Percentiles rank a stretch among this genome's conserved stretches.
Conservation (phyloP, 352 stramenopile species). For the Phytophthora fragariaefolia region DNA sequence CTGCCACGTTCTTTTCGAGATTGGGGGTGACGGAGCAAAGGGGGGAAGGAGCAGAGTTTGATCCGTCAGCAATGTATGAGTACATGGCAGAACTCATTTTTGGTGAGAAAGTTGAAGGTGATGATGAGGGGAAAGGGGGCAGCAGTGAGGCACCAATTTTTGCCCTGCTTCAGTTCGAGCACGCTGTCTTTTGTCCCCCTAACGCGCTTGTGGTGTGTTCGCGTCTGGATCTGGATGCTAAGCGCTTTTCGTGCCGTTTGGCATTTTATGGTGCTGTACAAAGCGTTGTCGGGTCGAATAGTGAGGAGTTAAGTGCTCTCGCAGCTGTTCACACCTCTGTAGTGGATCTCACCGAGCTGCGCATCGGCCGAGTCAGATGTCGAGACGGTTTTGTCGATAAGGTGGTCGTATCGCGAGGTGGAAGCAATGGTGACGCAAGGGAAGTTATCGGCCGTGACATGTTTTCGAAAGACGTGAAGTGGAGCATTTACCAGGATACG, state of each 20-base stretch:
- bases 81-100: constrained; percentile 49
- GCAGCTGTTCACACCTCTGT: constrained; percentile 18
- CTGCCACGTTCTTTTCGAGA: constrained; percentile 64
- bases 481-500: constrained; percentile 59
- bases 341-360: constrained; percentile 41
- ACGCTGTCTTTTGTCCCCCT: constrained; percentile 61
- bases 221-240: constrained; percentile 73
- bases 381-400: constrained; percentile 72
- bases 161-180: constrained; percentile 76
- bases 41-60: constrained; percentile 36
- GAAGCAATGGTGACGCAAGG: constrained; percentile 1
- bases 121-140: not conserved
- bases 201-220: constrained; percentile 72
- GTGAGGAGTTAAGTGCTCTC: constrained; percentile 18
- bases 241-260: constrained; percentile 67
- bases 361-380: constrained; percentile 71
- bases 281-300: constrained; percentile 38
- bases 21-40: constrained; percentile 10
- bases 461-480: constrained; percentile 81
- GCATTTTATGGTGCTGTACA: constrained; percentile 72
- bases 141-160: constrained; percentile 35
- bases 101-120: not conserved
- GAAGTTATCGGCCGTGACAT: constrained; percentile 76
- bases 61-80: constrained; percentile 49
- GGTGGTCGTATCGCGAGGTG: constrained; percentile 18